These are phyloP conservation scores for Carex littledalei DNA, from an alignment of 176 grass and related monocot species.

Conservation along the genomic window DNA sequence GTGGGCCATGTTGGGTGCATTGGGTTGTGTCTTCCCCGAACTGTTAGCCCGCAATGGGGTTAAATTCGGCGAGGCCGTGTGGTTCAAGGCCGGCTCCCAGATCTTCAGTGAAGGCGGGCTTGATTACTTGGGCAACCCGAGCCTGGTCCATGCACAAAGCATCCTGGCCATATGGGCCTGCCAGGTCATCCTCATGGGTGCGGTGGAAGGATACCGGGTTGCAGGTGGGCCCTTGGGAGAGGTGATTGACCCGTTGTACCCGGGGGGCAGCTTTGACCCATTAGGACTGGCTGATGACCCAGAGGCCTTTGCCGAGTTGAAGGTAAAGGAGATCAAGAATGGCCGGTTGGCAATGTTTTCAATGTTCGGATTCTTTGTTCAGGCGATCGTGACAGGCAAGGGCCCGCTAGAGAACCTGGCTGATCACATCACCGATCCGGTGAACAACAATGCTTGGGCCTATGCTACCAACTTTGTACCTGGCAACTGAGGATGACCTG, in stretches of 20 bases:
- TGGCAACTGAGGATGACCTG: slow-evolving; percentile 25
- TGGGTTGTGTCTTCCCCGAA: slow-evolving; percentile 76
- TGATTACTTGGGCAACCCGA: slow-evolving; percentile 68
- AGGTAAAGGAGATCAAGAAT: slow-evolving; percentile 89
- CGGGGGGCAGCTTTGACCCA: slow-evolving; percentile 53
- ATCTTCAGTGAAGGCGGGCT: slow-evolving; percentile 70
- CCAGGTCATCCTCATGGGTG: slow-evolving; percentile 61
- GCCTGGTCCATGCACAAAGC: slow-evolving; percentile 53
- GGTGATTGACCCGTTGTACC: slow-evolving; percentile 53
- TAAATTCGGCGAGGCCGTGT: slow-evolving; percentile 77
- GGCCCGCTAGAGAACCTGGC: slow-evolving; percentile 36
- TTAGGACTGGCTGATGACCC: slow-evolving; percentile 59
- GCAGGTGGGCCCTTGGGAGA: slow-evolving; percentile 58
- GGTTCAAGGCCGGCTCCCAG: slow-evolving; percentile 70
- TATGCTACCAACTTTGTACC: slow-evolving; percentile 45
- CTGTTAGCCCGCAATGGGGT: slow-evolving; percentile 52
- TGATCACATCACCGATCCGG: slow-evolving; percentile 31
- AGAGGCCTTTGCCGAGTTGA: slow-evolving; percentile 55
- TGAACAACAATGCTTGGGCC: slow-evolving; percentile 43
- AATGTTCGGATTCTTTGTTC: slow-evolving; percentile 77
- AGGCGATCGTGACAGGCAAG: slow-evolving; percentile 59
- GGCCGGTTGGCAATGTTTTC: slow-evolving; percentile 67
- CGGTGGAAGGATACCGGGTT: slow-evolving; percentile 67
- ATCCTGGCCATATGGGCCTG: slow-evolving; percentile 60
- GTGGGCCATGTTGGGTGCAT: slow-evolving; percentile 66